Percentiles rank a stretch among this genome's conserved stretches.
Evolutionary conservation across 176 grass and related monocot species (phyloP).

Genomic region (Cenchrus americanus): DNA sequence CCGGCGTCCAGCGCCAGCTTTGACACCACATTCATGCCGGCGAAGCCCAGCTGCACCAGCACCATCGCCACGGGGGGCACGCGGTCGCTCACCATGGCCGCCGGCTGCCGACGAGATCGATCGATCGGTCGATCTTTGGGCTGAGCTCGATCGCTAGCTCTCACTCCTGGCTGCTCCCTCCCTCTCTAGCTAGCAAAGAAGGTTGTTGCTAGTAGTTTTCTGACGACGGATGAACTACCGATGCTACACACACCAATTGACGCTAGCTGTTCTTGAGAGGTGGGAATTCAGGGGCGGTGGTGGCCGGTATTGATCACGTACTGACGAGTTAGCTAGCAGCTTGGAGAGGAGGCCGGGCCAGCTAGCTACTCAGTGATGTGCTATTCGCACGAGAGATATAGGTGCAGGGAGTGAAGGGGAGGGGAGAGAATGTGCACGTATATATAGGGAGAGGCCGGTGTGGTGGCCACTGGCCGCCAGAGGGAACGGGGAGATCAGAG

Average conservation of each 20-base stretch:
- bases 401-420: neutral
- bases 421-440: neutral
- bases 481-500: neutral
- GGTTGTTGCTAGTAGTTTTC: neutral
- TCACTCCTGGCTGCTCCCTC: neutral
- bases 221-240: neutral
- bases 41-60: conserved; percentile 78
- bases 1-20: conserved; percentile 90
- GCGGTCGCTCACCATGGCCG: conserved; percentile 50
- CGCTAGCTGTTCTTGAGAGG: neutral
- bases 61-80: conserved; percentile 72
- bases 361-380: neutral
- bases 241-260: neutral
- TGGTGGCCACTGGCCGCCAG: no score
- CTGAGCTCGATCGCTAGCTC: no score
- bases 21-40: conserved; percentile 83
- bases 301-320: conserved; percentile 30
- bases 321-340: conserved; percentile 8
- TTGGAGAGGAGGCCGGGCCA: neutral
- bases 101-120: no score
- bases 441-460: conserved; percentile 32
- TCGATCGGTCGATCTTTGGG: no score
- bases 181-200: neutral
- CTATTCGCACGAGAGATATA: neutral
- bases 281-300: conserved; percentile 10